phyloP scores from a whole-genome alignment of 2,329 filamentous ascomycete genomes.

The Calonectria pteridis region DNA sequence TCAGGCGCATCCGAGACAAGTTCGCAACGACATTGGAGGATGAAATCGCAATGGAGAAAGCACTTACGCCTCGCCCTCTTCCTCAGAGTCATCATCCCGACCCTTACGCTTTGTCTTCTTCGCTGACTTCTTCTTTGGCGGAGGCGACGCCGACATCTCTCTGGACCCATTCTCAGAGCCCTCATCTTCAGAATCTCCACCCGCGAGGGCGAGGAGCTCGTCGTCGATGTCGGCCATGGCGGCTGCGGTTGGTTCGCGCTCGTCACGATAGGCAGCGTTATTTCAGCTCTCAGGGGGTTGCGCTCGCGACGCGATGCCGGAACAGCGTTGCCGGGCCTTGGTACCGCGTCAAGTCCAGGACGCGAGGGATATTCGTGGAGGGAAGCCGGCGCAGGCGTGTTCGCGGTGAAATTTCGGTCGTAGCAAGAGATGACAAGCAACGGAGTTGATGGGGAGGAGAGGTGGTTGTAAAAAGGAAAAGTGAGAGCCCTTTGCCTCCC shows the following conservation, averaged over 20 bases:
- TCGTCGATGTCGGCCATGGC: constrained; percentile 92
- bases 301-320: constrained; percentile 24
- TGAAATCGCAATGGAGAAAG: constrained; percentile 13
- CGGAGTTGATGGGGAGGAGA: constrained; percentile 31
- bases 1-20: background rate
- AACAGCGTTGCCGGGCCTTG: background rate
- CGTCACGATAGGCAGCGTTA: constrained; percentile 19
- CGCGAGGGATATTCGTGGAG: background rate
- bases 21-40: background rate
- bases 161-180: constrained; percentile 66
- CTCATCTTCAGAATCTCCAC: constrained; percentile 77
- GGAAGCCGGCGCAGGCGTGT: background rate
- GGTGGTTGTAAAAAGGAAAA: constrained; percentile 32
- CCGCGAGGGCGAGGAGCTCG: constrained; percentile 92
- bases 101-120: constrained; percentile 65
- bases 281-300: constrained; percentile 35
- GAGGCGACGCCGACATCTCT: constrained; percentile 66
- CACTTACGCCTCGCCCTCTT: constrained; percentile 69
- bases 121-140: constrained; percentile 53
- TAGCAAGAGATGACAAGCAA: constrained; percentile 24
- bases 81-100: constrained; percentile 61
- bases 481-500: constrained; percentile 31
- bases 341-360: constrained; percentile 10
- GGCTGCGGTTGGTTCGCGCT: constrained; percentile 16
- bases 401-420: constrained; percentile 19